phyloP scores from a whole-genome alignment of 1,139 yeast genomes.

The Blastobotrys illinoisensis region DNA sequence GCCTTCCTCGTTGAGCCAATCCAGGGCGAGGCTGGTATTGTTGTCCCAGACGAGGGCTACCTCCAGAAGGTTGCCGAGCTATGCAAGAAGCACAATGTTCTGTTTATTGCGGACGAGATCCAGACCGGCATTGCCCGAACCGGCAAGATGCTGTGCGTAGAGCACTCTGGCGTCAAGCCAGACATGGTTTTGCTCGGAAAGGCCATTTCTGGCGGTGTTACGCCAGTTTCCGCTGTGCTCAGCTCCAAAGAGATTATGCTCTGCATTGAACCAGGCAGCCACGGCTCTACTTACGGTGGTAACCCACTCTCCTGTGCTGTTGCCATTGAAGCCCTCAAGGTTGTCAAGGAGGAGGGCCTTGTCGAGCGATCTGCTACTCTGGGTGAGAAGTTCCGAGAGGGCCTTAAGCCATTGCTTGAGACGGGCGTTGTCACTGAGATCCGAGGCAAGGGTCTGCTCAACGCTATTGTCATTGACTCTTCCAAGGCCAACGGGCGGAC shows the following conservation, averaged over 20 bases:
- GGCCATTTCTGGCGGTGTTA: constrained; percentile 93
- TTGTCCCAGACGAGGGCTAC: constrained; percentile 85
- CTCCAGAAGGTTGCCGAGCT: constrained; percentile 64
- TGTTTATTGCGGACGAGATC: constrained; percentile 91
- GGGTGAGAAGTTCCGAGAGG: constrained; percentile 66
- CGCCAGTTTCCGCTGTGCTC: constrained; percentile 87
- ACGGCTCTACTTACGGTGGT: constrained; percentile 98
- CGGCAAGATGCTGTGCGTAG: constrained; percentile 87
- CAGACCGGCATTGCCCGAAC: constrained; percentile 98
- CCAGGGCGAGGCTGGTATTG: constrained; percentile 98
- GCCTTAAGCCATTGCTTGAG: constrained; percentile 56
- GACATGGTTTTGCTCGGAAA: constrained; percentile 86
- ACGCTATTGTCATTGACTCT: constrained; percentile 89
- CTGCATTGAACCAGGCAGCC: constrained; percentile 90
- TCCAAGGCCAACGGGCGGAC: constrained; percentile 79
- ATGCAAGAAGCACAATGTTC: constrained; percentile 77
- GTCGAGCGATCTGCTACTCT: constrained; percentile 70
- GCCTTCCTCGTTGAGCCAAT: constrained; percentile 92
- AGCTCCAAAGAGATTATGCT: constrained; percentile 86
- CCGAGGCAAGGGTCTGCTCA: constrained; percentile 85
- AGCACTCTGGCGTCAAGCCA: constrained; percentile 80
- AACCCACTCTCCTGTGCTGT: constrained; percentile 93
- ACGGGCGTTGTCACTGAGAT: constrained; percentile 76
- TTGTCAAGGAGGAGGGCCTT: constrained; percentile 79
- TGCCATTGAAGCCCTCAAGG: constrained; percentile 90